Conservation (phyloP, 495 filamentous ascomycete genomes). For the Aspergillus wentii region DNA sequence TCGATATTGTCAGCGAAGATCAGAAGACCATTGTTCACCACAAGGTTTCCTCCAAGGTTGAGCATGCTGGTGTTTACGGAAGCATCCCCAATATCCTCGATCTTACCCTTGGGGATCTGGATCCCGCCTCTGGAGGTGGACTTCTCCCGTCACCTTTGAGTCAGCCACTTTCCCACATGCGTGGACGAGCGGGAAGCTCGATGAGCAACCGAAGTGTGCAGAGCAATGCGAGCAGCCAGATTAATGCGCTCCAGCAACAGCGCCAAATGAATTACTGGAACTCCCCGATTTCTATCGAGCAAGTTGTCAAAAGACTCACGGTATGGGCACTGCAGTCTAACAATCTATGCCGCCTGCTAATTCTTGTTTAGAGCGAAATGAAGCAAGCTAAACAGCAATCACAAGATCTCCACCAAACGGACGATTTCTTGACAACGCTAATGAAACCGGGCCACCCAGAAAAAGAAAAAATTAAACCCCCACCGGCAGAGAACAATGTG, state of each 20-base stretch:
- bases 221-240: conserved; percentile 50
- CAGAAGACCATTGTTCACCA: conserved; percentile 97
- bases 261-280: conserved; percentile 76
- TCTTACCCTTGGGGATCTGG: conserved; percentile 84
- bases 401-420: conserved; percentile 74
- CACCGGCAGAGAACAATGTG: conserved; percentile 30
- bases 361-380: conserved; percentile 67
- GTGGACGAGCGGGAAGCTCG: conserved; percentile 70
- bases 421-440: conserved; percentile 72
- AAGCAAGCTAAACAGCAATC: conserved; percentile 81
- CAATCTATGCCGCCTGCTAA: conserved; percentile 9
- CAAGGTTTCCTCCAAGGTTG: conserved; percentile 93
- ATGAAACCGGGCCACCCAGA: conserved; percentile 63
- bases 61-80: conserved; percentile 79
- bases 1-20: conserved; percentile 97
- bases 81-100: conserved; percentile 68
- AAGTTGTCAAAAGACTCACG: conserved; percentile 88
- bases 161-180: conserved; percentile 52
- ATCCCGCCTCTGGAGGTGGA: conserved; percentile 61
- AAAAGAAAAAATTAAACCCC: conserved; percentile 50
- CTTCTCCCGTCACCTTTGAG: conserved; percentile 60
- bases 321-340: conserved; percentile 50
- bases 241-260: conserved; percentile 57
- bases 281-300: conserved; percentile 84
- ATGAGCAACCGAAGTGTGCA: conserved; percentile 53